Base-by-base conservation (phyloP, 148 eudicot genomes). In the Fallopia convolvulus region DNA sequence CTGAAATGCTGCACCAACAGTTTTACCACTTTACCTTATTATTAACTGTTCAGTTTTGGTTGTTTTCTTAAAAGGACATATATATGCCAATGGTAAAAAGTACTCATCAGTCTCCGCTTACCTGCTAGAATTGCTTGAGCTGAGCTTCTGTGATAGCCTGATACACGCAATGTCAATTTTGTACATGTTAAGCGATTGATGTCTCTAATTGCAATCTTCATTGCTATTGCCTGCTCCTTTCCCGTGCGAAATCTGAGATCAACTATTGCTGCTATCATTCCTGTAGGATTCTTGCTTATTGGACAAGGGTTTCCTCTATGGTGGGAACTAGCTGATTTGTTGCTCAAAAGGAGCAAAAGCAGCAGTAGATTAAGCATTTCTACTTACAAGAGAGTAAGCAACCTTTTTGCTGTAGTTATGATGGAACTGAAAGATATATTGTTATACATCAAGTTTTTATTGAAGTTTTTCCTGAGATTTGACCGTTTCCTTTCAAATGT, bases 171-270 rank as follows among this genome's bases (percentile, higher is more conserved):
- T 68, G 42, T 15, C 36, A 68, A 36, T 7, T 68, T 65, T 30
- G 40, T 9, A 26, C 71, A 65, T 10, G 71, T 65, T 14, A 65
- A 65, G 42, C 41, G 18, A 65, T 65, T 68, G 72, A 68, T 68
- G 33, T 39, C 72, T 36, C 72, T 32, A 68, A 68, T 17, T 68
- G 72, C 72, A 68, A 68, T 68, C 72, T 68, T 68, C 72, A 68
- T 68, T 36, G 72, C 72, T 68, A 39, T 36, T 5, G 72, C 72
- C 46, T 68, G 72, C 71, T 65, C 71, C 41, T 65, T 65, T 42
- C 71, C 71, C 41, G 14, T 65, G 41, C 42, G 40, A 8, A n/a
- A 30, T 39, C 72, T 5, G 46, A 36, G 71, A 65, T 65, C 71
- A 32, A 65, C 10, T 36, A 68, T 36, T 39, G 44, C 46, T 68